phyloP scores from a whole-genome alignment of 805 yeast species.

The Blastobotrys parvus region DNA sequence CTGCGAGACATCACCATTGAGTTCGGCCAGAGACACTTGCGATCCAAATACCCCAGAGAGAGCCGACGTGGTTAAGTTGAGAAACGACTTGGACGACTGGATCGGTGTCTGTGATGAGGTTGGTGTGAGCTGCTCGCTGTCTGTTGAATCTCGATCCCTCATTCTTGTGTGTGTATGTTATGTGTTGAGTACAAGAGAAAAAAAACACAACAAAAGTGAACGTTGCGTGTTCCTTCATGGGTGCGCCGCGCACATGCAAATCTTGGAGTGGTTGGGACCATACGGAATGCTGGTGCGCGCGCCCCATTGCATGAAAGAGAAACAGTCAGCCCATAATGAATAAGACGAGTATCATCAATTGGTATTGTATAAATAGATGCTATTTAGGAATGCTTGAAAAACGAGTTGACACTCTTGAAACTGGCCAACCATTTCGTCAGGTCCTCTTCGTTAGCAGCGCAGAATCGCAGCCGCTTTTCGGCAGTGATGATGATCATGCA shows the following conservation, averaged over 20 bases:
- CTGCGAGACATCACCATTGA: constrained; percentile 23
- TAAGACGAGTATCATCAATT: too few relatives aligned
- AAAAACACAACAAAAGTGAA: too few relatives aligned
- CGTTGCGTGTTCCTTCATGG: too few relatives aligned
- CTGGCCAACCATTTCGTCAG: constrained; percentile 42
- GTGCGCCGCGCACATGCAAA: too few relatives aligned
- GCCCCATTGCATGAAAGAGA: too few relatives aligned
- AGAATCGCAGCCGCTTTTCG: constrained; percentile 36
- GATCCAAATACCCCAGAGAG: constrained; percentile 33
- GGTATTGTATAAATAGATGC: too few relatives aligned
- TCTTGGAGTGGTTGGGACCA: too few relatives aligned
- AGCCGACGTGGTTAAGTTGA: constrained; percentile 25
- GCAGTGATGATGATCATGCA: constrained; percentile 43
- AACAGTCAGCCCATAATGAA: too few relatives aligned
- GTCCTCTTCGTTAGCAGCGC: constrained; percentile 39
- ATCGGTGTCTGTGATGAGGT: background rate
- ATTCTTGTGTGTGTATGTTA: background rate
- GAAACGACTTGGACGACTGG: constrained; percentile 14
- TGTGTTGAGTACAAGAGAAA: background rate
- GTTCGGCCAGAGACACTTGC: constrained; percentile 29
- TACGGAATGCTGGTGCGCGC: too few relatives aligned
- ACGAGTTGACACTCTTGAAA: constrained; percentile 24
- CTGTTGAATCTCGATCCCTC: background rate
- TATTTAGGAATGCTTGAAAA: too few relatives aligned
- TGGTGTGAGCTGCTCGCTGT: background rate